phyloP scores from a whole-genome alignment of 2,329 filamentous ascomycete genomes.

The Sphaerulina vaccinii region DNA sequence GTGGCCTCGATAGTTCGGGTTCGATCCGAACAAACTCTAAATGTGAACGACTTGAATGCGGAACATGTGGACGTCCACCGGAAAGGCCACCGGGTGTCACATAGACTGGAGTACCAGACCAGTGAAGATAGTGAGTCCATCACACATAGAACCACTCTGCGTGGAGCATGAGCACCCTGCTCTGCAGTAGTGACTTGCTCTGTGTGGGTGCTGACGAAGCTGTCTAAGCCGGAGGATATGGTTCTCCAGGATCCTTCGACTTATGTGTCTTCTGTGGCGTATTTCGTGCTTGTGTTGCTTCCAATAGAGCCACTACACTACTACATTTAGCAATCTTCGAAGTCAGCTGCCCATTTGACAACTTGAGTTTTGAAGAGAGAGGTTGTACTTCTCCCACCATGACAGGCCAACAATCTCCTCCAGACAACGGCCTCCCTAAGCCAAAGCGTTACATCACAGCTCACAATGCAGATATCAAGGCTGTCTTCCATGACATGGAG shows the following conservation, averaged over 20 bases:
- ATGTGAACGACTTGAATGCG: not conserved
- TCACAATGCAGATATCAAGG: conserved; percentile 38
- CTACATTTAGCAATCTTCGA: too few relatives aligned
- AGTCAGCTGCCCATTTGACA: too few relatives aligned
- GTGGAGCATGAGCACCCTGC: not conserved
- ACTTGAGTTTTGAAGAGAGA: not conserved
- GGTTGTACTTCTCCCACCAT: not conserved
- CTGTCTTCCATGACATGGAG: conserved; percentile 32
- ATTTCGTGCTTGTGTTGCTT: not conserved
- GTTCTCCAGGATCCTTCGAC: too few relatives aligned
- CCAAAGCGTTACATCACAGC: conserved; percentile 42
- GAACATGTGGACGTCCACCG: not conserved
- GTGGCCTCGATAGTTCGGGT: not conserved
- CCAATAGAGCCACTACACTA: not conserved
- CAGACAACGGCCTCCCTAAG: conserved; percentile 3
- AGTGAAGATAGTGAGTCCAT: too few relatives aligned
- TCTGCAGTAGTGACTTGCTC: not conserved
- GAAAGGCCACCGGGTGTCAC: not conserved
- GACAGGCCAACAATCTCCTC: not conserved
- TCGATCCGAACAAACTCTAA: not conserved
- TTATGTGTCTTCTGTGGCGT: not conserved
- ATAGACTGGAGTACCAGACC: not conserved
- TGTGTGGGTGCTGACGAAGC: not conserved
- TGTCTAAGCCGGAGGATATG: too few relatives aligned
- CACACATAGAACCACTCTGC: not conserved